Conservation (phyloP, 148 eudicot species). For the Vaccinium macrocarpon region DNA sequence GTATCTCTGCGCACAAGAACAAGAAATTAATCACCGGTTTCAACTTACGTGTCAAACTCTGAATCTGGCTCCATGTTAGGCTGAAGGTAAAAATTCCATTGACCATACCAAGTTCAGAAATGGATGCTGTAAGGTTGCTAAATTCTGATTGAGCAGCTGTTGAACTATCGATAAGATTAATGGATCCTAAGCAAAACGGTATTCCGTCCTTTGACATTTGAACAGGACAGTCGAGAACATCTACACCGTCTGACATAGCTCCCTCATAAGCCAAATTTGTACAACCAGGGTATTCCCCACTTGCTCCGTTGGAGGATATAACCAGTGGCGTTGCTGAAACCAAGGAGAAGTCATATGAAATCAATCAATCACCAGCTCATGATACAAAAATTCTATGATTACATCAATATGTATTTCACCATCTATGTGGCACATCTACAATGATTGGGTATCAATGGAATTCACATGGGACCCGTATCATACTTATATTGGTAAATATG, state of each 20-base stretch:
- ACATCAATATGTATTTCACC: background rate
- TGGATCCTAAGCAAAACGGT: conserved; percentile 80
- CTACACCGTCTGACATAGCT: conserved; percentile 84
- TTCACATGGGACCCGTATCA: background rate
- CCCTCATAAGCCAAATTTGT: conserved; percentile 64
- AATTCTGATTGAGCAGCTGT: conserved; percentile 35
- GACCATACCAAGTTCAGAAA: conserved; percentile 45
- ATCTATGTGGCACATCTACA: conserved; percentile 42
- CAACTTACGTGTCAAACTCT: conserved; percentile 30
- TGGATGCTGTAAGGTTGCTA: conserved; percentile 23
- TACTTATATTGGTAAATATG: background rate
- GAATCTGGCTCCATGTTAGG: conserved; percentile 70
- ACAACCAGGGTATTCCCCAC: conserved; percentile 88
- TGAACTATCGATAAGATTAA: conserved; percentile 54
- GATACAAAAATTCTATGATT: background rate
- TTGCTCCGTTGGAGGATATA: conserved; percentile 74
- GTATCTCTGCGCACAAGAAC: background rate
- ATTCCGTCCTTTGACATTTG: conserved; percentile 32
- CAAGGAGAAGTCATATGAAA: conserved; percentile 14
- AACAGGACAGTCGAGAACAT: conserved; percentile 81
- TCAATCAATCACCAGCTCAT: background rate
- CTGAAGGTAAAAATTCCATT: conserved; percentile 69
- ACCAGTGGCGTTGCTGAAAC: conserved; percentile 60
- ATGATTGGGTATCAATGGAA: background rate
- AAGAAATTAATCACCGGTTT: background rate